Percentiles rank a stretch among this genome's conserved stretches.
phyloP scores from a whole-genome alignment of 768 basidiomycete species.

The Termitomyces eurrhizus region DNA sequence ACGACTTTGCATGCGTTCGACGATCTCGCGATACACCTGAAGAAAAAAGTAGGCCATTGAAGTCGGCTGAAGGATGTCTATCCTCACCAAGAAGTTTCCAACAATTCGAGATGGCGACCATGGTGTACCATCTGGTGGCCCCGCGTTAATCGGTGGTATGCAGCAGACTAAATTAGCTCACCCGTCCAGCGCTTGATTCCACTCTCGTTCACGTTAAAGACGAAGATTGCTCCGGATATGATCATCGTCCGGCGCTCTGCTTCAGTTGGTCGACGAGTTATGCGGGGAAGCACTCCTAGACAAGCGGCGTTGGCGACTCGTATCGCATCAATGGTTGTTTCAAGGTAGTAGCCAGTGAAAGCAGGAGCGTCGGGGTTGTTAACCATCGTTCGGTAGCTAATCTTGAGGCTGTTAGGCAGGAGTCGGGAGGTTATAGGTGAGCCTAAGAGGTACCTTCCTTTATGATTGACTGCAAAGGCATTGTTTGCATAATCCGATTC shows the following conservation, averaged over 20 bases:
- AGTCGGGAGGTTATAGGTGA: conserved; percentile 37
- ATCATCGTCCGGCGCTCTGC: conserved; percentile 68
- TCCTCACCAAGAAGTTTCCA: conserved; percentile 74
- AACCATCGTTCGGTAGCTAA: conserved; percentile 41
- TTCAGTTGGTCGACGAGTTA: conserved; percentile 82
- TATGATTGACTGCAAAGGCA: conserved; percentile 36
- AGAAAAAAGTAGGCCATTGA: not conserved
- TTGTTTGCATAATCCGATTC: conserved; percentile 35
- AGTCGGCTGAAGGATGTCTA: not conserved
- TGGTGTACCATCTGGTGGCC: conserved; percentile 46
- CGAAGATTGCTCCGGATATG: conserved; percentile 70
- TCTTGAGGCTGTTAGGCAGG: conserved; percentile 57
- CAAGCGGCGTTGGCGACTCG: conserved; percentile 81
- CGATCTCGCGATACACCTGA: conserved; percentile 81
- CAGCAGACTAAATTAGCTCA: conserved; percentile 18
- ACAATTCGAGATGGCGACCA: conserved; percentile 87
- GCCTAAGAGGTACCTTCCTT: conserved; percentile 39
- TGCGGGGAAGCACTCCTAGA: conserved; percentile 74
- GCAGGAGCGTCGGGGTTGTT: conserved; percentile 58
- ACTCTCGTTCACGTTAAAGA: conserved; percentile 86
- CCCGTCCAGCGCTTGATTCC: conserved; percentile 89
- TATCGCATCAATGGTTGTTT: conserved; percentile 77
- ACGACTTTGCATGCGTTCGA: conserved; percentile 59
- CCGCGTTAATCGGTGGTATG: conserved; percentile 16
- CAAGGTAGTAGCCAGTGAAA: conserved; percentile 77